Conservation (phyloP, 148 eudicot genomes). For the Silene conica region DNA sequence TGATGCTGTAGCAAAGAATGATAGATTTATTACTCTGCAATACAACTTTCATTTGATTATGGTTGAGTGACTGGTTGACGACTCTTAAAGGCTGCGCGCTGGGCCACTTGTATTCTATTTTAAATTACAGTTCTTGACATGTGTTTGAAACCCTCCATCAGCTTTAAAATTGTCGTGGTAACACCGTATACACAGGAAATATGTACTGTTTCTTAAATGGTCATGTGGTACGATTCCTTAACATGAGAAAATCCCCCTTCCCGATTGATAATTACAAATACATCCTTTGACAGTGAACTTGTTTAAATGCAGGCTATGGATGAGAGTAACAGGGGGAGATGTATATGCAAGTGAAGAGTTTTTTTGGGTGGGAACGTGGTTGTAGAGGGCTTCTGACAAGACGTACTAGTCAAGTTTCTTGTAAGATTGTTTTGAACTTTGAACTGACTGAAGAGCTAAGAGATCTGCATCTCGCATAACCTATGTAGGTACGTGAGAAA, state of each 20-base stretch:
- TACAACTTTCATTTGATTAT: neutral
- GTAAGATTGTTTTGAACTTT: conserved; percentile 4
- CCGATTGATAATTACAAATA: neutral
- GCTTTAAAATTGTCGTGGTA: neutral
- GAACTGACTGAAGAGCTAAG: conserved; percentile 14
- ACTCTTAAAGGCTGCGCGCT: neutral
- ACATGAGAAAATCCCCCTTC: neutral
- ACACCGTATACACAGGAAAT: neutral
- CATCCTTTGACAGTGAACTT: neutral
- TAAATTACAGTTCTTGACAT: neutral
- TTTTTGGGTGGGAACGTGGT: neutral
- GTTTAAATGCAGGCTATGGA: conserved; percentile 27
- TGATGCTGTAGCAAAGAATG: neutral
- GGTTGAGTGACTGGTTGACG: too few relatives aligned
- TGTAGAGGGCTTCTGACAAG: conserved; percentile 11
- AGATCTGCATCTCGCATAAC: conserved; percentile 8
- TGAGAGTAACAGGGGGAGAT: conserved; percentile 13
- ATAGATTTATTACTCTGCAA: neutral
- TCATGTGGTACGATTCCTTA: neutral
- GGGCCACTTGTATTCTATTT: neutral
- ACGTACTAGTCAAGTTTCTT: neutral
- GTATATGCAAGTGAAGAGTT: conserved; percentile 5
- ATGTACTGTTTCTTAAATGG: neutral
- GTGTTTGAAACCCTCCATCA: neutral
- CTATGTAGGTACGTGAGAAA: conserved; percentile 18